phyloP scores from a whole-genome alignment of 768 basidiomycete species.

The Phylloporus sp. region DNA sequence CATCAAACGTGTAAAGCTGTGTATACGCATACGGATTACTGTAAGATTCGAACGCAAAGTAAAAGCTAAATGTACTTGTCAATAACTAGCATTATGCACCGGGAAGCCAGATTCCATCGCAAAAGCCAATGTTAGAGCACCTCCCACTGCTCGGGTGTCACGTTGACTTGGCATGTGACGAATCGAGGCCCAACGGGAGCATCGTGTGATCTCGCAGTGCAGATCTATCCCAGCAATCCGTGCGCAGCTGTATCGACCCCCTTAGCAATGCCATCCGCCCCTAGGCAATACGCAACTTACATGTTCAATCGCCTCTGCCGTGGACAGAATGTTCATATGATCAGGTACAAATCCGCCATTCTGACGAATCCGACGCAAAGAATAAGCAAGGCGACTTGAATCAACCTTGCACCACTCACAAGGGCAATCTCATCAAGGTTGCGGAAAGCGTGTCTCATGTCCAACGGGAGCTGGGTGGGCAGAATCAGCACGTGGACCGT shows the following conservation, averaged over 20 bases:
- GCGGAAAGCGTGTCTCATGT: slow-evolving; percentile 63
- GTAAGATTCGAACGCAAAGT: no score
- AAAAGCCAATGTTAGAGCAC: not conserved
- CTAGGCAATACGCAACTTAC: slow-evolving; percentile 33
- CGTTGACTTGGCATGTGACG: slow-evolving; percentile 16
- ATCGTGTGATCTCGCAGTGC: slow-evolving; percentile 46
- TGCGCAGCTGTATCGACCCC: slow-evolving; percentile 42
- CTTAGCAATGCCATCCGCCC: not conserved
- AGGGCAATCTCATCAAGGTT: slow-evolving; percentile 59
- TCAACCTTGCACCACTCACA: slow-evolving; percentile 36
- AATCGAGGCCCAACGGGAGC: slow-evolving; percentile 53
- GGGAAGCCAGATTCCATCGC: no score
- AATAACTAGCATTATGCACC: no score
- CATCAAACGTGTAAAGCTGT: no score
- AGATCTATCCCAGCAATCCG: slow-evolving; percentile 44
- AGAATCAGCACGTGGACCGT: slow-evolving; percentile 69
- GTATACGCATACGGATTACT: no score
- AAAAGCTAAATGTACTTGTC: no score
- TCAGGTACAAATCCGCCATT: slow-evolving; percentile 54
- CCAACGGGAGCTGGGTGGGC: slow-evolving; percentile 69
- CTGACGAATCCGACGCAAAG: slow-evolving; percentile 24
- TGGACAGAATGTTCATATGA: slow-evolving; percentile 72
- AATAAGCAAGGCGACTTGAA: not conserved
- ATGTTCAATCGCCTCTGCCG: slow-evolving; percentile 51
- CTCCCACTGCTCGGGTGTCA: slow-evolving; percentile 5